Percentiles rank a stretch among this genome's conserved stretches.
phyloP scores from a whole-genome alignment of 495 filamentous ascomycete genomes.

The Elasticomyces elasticus region DNA sequence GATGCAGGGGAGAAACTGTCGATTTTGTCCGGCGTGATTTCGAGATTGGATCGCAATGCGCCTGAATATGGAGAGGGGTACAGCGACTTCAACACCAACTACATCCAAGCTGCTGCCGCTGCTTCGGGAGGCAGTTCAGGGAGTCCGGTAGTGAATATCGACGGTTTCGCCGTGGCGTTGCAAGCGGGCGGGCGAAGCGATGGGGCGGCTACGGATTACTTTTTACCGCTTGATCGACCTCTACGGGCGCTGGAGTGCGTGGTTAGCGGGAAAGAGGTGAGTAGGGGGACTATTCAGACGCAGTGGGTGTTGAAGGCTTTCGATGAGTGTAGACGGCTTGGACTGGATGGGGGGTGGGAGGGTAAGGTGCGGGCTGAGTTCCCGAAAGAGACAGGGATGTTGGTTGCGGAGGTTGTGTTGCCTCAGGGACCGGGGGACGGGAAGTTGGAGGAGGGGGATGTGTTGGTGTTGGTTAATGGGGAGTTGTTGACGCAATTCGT shows the following conservation, averaged over 20 bases:
- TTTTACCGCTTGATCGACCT: constrained; percentile 86
- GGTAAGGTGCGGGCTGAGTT: constrained; percentile 67
- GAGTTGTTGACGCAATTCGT: constrained; percentile 91
- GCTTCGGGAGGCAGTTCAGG: constrained; percentile 94
- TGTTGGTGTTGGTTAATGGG: constrained; percentile 89
- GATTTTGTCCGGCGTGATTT: constrained; percentile 95
- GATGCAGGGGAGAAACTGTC: constrained; percentile 98
- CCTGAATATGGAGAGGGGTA: constrained; percentile 98
- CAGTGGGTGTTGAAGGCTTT: constrained; percentile 97
- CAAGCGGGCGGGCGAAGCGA: constrained; percentile 92
- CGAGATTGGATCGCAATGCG: constrained; percentile 87
- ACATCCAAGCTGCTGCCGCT: constrained; percentile 95
- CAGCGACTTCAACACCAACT: constrained; percentile 99
- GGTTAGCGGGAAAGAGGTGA: constrained; percentile 59
- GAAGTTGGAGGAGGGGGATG: constrained; percentile 86
- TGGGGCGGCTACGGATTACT: constrained; percentile 95
- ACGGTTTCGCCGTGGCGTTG: constrained; percentile 83
- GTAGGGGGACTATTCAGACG: constrained; percentile 90
- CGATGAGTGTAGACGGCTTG: constrained; percentile 88
- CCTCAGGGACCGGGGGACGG: constrained; percentile 79
- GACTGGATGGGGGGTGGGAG: constrained; percentile 78
- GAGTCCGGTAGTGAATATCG: constrained; percentile 91
- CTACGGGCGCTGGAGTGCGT: constrained; percentile 79
- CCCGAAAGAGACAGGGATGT: constrained; percentile 90
- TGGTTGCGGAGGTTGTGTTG: constrained; percentile 89